phyloP scores from a whole-genome alignment of 2,329 filamentous ascomycete species.

The Madurella fahalii region DNA sequence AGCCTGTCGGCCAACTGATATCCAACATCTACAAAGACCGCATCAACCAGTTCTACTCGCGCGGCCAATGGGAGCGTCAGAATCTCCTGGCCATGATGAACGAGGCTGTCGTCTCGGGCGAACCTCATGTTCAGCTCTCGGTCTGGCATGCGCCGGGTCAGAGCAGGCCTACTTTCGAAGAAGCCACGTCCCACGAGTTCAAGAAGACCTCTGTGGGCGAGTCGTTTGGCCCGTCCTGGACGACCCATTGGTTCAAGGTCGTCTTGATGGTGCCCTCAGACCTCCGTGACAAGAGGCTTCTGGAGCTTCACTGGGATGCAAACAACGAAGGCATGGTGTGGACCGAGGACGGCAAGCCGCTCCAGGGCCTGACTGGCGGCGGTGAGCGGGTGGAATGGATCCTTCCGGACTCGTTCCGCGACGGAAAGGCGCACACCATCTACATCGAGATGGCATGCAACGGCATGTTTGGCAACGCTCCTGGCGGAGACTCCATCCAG shows the following conservation, averaged over 20 bases:
- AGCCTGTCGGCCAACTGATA: constrained; percentile 72
- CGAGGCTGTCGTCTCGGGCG: constrained; percentile 62
- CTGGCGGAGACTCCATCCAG: constrained; percentile 79
- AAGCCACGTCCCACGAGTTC: constrained; percentile 74
- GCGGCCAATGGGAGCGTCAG: constrained; percentile 71
- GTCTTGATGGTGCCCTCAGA: constrained; percentile 70
- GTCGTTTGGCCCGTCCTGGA: constrained; percentile 90
- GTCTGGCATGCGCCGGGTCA: constrained; percentile 81
- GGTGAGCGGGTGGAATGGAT: constrained; percentile 91
- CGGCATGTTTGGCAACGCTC: constrained; percentile 93
- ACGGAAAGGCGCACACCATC: constrained; percentile 81
- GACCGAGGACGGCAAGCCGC: constrained; percentile 80
- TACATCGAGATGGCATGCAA: constrained; percentile 99
- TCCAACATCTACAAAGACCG: constrained; percentile 79
- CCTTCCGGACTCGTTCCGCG: constrained; percentile 73
- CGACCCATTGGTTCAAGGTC: constrained; percentile 95
- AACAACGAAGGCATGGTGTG: constrained; percentile 94
- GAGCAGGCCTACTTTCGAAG: constrained; percentile 77
- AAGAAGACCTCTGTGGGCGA: constrained; percentile 69
- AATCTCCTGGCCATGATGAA: constrained; percentile 74
- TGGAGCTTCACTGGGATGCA: constrained; percentile 97
- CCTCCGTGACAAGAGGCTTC: constrained; percentile 68
- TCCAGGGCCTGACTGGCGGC: constrained; percentile 87
- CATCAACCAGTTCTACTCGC: constrained; percentile 73
- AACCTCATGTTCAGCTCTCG: constrained; percentile 75